Evolutionary conservation across 495 filamentous ascomycete genomes (phyloP).

Genomic region (Monascus purpureus): DNA sequence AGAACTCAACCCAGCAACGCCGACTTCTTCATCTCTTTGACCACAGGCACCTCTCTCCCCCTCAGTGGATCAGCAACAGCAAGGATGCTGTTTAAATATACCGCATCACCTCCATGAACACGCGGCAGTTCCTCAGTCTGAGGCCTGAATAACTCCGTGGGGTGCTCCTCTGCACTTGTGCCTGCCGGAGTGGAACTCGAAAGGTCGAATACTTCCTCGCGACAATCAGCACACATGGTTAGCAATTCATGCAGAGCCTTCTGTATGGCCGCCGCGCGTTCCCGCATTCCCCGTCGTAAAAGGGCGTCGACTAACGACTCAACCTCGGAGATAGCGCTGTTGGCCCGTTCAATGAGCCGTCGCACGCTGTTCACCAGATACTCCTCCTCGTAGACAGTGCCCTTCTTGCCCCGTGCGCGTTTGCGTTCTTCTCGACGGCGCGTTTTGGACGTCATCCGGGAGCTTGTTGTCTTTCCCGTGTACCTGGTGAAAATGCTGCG

Average conservation of each 20-base stretch:
- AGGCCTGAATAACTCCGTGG: constrained; percentile 7
- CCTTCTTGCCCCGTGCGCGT: constrained; percentile 84
- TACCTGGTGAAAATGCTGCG: constrained; percentile 79
- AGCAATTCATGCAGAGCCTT: constrained; percentile 55
- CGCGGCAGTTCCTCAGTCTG: constrained; percentile 11
- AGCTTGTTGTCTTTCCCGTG: constrained; percentile 53
- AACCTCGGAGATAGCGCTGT: constrained; percentile 51
- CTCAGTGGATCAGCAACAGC: constrained; percentile 8
- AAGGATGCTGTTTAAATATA: constrained; percentile 28
- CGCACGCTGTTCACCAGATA: constrained; percentile 80
- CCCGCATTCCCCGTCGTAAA: constrained; percentile 68
- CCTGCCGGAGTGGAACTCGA: constrained; percentile 4
- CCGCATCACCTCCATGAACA: constrained; percentile 21
- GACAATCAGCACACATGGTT: constrained; percentile 45
- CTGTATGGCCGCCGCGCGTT: constrained; percentile 69
- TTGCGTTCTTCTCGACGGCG: constrained; percentile 83
- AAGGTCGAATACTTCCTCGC: constrained; percentile 52
- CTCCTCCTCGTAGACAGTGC: constrained; percentile 94
- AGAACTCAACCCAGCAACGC: no score
- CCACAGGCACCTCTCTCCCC: constrained; percentile 22
- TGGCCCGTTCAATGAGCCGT: constrained; percentile 76
- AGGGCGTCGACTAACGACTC: constrained; percentile 59
- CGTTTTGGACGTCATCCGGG: constrained; percentile 70
- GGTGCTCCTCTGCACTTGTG: constrained; percentile 7
- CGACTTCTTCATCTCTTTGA: constrained; percentile 37